These are phyloP conservation scores for Termitomyces sp. DNA, from an alignment of 768 basidiomycete species.

Conservation along the genomic window DNA sequence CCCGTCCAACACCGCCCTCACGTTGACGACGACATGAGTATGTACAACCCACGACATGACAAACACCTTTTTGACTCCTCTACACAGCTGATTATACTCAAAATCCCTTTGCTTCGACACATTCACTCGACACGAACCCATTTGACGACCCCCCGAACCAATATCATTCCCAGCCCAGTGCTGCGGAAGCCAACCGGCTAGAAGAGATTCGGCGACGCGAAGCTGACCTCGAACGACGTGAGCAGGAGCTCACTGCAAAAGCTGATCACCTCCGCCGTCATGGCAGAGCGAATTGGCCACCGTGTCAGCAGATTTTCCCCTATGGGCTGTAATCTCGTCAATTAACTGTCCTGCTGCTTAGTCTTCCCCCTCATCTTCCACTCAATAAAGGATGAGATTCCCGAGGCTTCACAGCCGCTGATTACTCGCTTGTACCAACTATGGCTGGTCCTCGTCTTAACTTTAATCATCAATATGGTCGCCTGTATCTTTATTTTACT, in stretches of 20 bases:
- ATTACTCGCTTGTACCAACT: slow-evolving; percentile 88
- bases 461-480: slow-evolving; percentile 86
- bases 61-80: background rate
- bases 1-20: slow-evolving; percentile 9
- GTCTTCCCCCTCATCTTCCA: slow-evolving; percentile 96
- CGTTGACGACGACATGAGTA: slow-evolving; percentile 19
- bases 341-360: slow-evolving; percentile 32
- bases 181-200: slow-evolving; percentile 39
- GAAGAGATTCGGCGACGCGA: slow-evolving; percentile 79
- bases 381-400: slow-evolving; percentile 88
- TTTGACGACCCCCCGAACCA: slow-evolving; percentile 78
- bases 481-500: slow-evolving; percentile 86
- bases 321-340: slow-evolving; percentile 15
- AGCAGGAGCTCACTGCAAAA: slow-evolving; percentile 68
- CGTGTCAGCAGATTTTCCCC: slow-evolving; percentile 52
- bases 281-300: slow-evolving; percentile 93
- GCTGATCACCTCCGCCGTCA: slow-evolving; percentile 68
- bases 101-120: slow-evolving; percentile 83
- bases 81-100: slow-evolving; percentile 43
- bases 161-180: slow-evolving; percentile 22
- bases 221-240: slow-evolving; percentile 76
- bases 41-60: background rate
- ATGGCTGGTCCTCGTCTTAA: slow-evolving; percentile 86
- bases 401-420: slow-evolving; percentile 71
- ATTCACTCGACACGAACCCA: slow-evolving; percentile 85